Base-by-base conservation (phyloP, 768 basidiomycete genomes). In the Tulasnella sp. region DNA sequence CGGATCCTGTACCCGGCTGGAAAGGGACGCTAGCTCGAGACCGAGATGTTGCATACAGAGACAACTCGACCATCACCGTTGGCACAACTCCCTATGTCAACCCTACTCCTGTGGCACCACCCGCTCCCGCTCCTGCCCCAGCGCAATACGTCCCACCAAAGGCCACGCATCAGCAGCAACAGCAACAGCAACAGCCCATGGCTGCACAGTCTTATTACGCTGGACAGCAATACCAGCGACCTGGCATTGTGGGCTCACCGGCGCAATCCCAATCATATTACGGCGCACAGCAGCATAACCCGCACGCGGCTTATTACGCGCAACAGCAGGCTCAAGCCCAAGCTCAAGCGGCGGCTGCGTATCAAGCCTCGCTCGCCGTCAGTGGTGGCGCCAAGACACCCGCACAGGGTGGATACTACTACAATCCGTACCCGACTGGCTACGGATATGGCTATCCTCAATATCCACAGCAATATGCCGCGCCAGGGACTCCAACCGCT, bases 51-150 rank as follows among this genome's bases (percentile, higher is more conserved):
- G 62, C 62, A 4, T 49, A 52, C 17, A n/a, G 41, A 25, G 62
- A 62, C 31, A 62, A 62, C 45, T 22, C 62, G 15, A 62, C 62
- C 15, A 60, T 62, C 17, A 60, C 59, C 11, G 15, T 45, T 17
- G 48, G 42, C 10, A 25, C 49, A 19, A 29, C 62, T 24, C 48
- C 62, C 15, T 50, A 53, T 29, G 27, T 58, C 25, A 44, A 46
- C 44, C 62, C 62, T 2, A 46, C 62, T 12, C 50, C 61, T 19
- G 49, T 34, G 24, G 60, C 24, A 25, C 19, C 61, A 15, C 19
- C 61, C 17, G 34, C 56, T 27, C 38, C 45, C 19, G 24, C 45
- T 15, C 31, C 56, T 9, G 22, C 60, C 4, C 45, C 45, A 51
- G 27, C 49, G 3, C 34, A 50, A 15, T 24, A 30, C 17, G 52